Evolutionary conservation across 257 asterid genomes (phyloP), one percentile per base, ranked within the genome.

Genomic region (Primulina eburnea): DNA sequence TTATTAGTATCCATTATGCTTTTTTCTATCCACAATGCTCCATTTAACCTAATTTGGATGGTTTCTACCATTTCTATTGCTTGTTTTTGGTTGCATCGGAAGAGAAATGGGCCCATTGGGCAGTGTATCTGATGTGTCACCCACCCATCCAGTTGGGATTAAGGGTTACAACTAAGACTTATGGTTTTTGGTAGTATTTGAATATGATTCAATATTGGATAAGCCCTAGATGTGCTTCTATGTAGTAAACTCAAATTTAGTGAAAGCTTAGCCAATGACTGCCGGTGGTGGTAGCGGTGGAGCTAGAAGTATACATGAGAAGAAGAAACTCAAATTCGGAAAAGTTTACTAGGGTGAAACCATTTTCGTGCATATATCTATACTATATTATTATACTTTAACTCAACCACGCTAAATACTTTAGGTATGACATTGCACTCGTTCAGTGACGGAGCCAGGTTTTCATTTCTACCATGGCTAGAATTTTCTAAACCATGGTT

Each of bases 141-240:
- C 84, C 86, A 82, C 86, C 83, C 74, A 76, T 63, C 82, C 83
- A 82, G 71, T 73, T 82, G 82, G 75, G 83, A 52, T 75, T 72
- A 78, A 76, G 78, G 81, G 14, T 82, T 78, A 76, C 86, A 79
- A 73, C 83, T 78, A 81, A 82, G 64, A 63, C 73, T 79, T 73
- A 12, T 20, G 64, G 75, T 67, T 76, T 78, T 34, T 56, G 74
- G 79, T 55, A 72, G 21, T 67, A 40, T 65, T 69, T 72, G 61
- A 74, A 28, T 28, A 28, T 66, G 68, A 76, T 62, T 62, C 75
- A 33, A 33, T 33, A 58, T 47, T 67, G 78, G 78, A 21, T 67
- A 33, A 60, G 4, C 75, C 65, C 78, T 55, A 73, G 68, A 66
- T 69, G 50, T 69, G 72, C 14, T 75, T 79, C 75, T 58, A 73